Conservation (phyloP, 1,284 basidiomycete genomes). For the Boletus calvinii region DNA sequence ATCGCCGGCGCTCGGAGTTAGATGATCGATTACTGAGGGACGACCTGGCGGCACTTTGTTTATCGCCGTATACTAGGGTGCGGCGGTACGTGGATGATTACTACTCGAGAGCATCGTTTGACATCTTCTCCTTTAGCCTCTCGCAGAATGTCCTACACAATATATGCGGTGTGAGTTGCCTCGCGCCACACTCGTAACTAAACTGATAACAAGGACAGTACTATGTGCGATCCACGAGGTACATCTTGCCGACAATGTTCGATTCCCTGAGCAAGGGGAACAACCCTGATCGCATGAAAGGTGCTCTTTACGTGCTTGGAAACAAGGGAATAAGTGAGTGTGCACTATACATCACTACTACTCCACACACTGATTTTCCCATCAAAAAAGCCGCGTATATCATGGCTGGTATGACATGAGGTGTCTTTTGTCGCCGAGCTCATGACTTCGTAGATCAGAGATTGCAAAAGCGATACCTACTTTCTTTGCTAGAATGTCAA, state of each 20-base stretch:
- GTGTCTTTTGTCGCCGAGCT: conserved; percentile 6
- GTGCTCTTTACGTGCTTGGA: conserved; percentile 86
- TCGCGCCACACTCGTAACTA: background rate
- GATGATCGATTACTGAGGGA: conserved; percentile 75
- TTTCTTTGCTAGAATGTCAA: conserved; percentile 80
- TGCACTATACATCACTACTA: conserved; percentile 1
- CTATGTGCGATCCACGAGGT: conserved; percentile 80
- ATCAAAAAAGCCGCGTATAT: conserved; percentile 54
- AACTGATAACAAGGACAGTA: conserved; percentile 45
- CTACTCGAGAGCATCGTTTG: conserved; percentile 1
- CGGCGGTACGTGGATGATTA: conserved; percentile 50
- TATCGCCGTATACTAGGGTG: conserved; percentile 83
- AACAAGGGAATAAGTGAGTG: conserved; percentile 68
- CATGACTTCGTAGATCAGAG: conserved; percentile 53
- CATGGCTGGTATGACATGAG: conserved; percentile 48
- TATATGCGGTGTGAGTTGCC: conserved; percentile 57
- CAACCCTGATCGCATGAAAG: conserved; percentile 94
- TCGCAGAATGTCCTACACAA: conserved; percentile 73
- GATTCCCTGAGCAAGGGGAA: conserved; percentile 71
- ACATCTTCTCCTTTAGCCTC: conserved; percentile 48
- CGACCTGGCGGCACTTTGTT: conserved; percentile 80
- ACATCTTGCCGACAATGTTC: conserved; percentile 66
- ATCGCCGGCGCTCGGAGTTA: conserved; percentile 76
- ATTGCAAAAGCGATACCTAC: conserved; percentile 65
- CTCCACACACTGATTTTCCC: conserved; percentile 6